phyloP scores from a whole-genome alignment of 139 green algal genomes.

The Protoeuglena noctilucae region DNA sequence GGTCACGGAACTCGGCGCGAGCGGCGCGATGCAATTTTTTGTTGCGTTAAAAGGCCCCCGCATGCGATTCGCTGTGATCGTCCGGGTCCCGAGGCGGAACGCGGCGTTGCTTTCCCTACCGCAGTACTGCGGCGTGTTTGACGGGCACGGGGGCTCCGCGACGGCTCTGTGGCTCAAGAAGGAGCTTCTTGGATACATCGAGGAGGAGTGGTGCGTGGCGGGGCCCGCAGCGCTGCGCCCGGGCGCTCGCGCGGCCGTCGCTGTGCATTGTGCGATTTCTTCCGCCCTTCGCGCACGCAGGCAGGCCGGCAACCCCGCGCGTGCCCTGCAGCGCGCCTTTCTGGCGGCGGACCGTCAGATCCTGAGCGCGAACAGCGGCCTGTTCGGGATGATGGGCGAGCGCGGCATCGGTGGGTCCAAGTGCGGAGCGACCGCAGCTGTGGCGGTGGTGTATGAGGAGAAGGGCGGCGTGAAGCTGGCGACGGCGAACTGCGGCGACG shows the following conservation, averaged over 20 bases:
- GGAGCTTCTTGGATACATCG: constrained; percentile 39
- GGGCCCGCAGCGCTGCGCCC: constrained; percentile 25
- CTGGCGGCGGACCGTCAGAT: constrained; percentile 38
- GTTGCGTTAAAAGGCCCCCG: constrained; percentile 2
- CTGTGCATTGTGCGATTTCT: constrained; percentile 20
- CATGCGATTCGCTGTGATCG: neutral
- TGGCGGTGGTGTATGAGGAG: constrained; percentile 28
- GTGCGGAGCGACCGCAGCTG: constrained; percentile 61
- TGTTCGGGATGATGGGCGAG: constrained; percentile 60
- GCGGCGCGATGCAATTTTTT: constrained; percentile 7
- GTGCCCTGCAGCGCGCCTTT: neutral
- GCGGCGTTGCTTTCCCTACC: too few relatives aligned
- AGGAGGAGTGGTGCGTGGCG: constrained; percentile 41
- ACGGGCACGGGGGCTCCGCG: constrained; percentile 47
- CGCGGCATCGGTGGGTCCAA: constrained; percentile 73
- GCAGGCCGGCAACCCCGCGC: neutral
- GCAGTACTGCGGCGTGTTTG: constrained; percentile 20
- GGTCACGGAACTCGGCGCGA: too few relatives aligned
- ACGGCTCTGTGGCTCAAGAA: constrained; percentile 48
- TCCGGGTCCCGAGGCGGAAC: too few relatives aligned
- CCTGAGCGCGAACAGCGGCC: constrained; percentile 40
- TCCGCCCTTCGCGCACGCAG: constrained; percentile 12
- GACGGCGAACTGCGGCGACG: constrained; percentile 78
- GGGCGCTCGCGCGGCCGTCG: too few relatives aligned
- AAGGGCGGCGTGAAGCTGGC: constrained; percentile 27